These are phyloP conservation scores for Davidsoniella neocaledoniae DNA, from an alignment of 2,329 filamentous ascomycete genomes.

Conservation along the genomic window DNA sequence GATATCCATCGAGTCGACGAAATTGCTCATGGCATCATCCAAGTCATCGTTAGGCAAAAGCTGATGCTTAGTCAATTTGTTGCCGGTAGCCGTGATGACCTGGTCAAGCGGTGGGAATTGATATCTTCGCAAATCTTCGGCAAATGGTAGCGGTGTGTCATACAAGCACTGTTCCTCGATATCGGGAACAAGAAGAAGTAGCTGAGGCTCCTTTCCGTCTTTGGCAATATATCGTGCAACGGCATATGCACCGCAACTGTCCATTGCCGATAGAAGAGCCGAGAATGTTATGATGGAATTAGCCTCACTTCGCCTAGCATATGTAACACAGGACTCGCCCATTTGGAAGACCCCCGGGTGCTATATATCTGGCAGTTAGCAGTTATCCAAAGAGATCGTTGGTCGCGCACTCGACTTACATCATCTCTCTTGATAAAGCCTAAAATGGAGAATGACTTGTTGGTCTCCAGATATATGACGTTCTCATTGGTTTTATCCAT, in stretches of 20 bases:
- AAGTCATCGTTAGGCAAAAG: constrained; percentile 64
- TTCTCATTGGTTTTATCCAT: constrained; percentile 77
- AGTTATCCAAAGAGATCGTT: background rate
- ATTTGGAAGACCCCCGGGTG: constrained; percentile 76
- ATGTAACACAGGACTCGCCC: constrained; percentile 61
- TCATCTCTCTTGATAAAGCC: constrained; percentile 66
- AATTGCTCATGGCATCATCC: constrained; percentile 68
- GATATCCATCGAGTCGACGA: constrained; percentile 86
- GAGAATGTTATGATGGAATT: constrained; percentile 73
- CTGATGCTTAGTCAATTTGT: constrained; percentile 62
- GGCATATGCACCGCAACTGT: constrained; percentile 71
- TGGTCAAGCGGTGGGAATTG: constrained; percentile 80
- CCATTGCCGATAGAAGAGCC: constrained; percentile 74
- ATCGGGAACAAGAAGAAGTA: constrained; percentile 65
- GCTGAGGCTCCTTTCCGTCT: constrained; percentile 58
- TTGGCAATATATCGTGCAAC: constrained; percentile 75
- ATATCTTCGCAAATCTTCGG: constrained; percentile 82
- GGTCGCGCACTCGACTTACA: constrained; percentile 26
- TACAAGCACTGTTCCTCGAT: constrained; percentile 74
- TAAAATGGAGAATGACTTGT: constrained; percentile 59
- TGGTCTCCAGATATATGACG: constrained; percentile 72
- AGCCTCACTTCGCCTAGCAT: constrained; percentile 63
- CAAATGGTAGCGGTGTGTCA: constrained; percentile 80
- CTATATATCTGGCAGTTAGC: constrained; percentile 22
- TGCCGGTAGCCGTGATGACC: constrained; percentile 74